These are phyloP conservation scores for Ceriops zippeliana DNA, from an alignment of 345 rosid genomes.

Conservation along the genomic window DNA sequence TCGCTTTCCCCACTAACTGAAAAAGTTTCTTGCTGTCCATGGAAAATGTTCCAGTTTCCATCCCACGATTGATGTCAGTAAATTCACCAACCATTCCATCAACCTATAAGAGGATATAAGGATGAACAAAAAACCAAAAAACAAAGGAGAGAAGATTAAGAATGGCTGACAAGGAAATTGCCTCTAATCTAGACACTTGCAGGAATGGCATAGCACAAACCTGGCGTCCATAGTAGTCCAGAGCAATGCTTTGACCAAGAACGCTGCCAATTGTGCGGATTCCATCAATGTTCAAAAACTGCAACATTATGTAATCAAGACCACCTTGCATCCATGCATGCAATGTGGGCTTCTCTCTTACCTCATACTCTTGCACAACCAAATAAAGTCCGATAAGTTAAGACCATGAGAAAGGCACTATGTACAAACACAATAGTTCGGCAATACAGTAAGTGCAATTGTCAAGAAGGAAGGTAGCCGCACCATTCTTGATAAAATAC, in stretches of 20 bases:
- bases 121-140: not conserved
- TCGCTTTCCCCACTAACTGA: constrained; percentile 95
- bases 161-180: constrained; percentile 1
- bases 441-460: not conserved
- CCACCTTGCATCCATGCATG: constrained; percentile 92
- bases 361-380: constrained; percentile 73
- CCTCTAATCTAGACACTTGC: not conserved
- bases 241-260: constrained; percentile 95
- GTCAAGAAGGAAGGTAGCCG: not conserved
- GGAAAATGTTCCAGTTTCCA: constrained; percentile 94
- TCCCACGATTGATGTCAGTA: constrained; percentile 90
- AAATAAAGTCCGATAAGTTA: constrained; percentile 13
- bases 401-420: not conserved
- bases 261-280: constrained; percentile 91
- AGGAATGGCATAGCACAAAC: constrained; percentile 31
- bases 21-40: constrained; percentile 94
- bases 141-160: not conserved
- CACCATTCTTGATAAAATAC: too few relatives aligned
- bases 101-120: constrained; percentile 47
- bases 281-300: constrained; percentile 80
- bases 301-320: constrained; percentile 81
- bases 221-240: constrained; percentile 97
- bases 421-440: not conserved
- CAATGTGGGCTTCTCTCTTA: constrained; percentile 69
- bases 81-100: constrained; percentile 98